Percentiles rank a stretch among this genome's conserved stretches.
phyloP scores from a whole-genome alignment of 306 rosid genomes.

The Alnus rubra region DNA sequence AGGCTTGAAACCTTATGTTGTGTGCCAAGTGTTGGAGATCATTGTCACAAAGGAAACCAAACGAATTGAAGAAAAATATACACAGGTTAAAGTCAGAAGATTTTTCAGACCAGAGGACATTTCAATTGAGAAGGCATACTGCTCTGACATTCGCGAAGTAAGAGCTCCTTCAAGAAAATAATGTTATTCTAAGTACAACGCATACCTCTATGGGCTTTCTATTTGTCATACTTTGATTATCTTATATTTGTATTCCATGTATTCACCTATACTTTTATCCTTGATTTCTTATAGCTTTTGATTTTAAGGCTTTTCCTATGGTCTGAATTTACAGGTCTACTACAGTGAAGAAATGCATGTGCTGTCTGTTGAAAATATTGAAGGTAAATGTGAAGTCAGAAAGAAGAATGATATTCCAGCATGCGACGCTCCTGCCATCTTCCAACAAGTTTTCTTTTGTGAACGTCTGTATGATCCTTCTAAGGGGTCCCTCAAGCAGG shows the following conservation, averaged over 20 bases:
- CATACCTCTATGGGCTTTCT: neutral
- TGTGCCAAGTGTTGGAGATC: conserved; percentile 78
- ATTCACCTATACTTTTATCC: neutral
- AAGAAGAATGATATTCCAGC: conserved; percentile 44
- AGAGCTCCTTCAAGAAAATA: neutral
- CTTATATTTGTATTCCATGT: neutral
- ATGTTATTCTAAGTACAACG: neutral
- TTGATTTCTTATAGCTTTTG: neutral
- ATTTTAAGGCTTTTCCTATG: neutral
- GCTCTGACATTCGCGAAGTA: conserved; percentile 59
- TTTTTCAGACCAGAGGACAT: conserved; percentile 92
- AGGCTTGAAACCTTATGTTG: conserved; percentile 77
- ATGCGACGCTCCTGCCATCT: conserved; percentile 34
- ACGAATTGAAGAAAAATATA: conserved; percentile 44
- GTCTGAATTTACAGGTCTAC: conserved; percentile 35
- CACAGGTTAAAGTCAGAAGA: conserved; percentile 76
- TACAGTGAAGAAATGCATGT: conserved; percentile 45
- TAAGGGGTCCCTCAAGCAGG: conserved; percentile 56
- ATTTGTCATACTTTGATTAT: neutral
- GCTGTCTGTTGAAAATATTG: conserved; percentile 31
- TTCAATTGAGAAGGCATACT: conserved; percentile 63
- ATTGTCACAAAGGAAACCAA: conserved; percentile 48
- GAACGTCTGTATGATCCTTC: conserved; percentile 52
- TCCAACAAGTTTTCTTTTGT: conserved; percentile 53
- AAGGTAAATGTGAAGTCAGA: conserved; percentile 56